Evolutionary conservation across 2,329 filamentous ascomycete species (phyloP).

Genomic region (Orbilia oligospora): DNA sequence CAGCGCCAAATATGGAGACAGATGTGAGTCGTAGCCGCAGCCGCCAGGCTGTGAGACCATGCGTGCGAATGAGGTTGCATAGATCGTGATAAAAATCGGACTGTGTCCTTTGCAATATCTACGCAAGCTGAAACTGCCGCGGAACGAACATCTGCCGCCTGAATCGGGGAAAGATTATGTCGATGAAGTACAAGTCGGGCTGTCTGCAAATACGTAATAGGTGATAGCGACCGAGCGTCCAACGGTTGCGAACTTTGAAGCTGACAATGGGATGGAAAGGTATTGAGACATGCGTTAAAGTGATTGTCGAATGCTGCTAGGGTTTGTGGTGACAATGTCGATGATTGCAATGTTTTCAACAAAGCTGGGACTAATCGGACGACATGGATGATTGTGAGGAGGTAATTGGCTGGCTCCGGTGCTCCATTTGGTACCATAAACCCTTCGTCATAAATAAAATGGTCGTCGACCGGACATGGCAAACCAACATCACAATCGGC

Average conservation of each 20-base stretch:
- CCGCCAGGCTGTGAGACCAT: slow-evolving; percentile 74
- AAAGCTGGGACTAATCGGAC: slow-evolving; percentile 83
- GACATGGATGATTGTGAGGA: slow-evolving; percentile 85
- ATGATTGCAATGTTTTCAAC: slow-evolving; percentile 78
- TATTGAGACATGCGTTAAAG: slow-evolving; percentile 80
- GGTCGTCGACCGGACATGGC: slow-evolving; percentile 84
- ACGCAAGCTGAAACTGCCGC: slow-evolving; percentile 84
- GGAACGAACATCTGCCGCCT: slow-evolving; percentile 75
- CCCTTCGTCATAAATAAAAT: slow-evolving; percentile 75
- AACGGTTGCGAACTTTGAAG: slow-evolving; percentile 77
- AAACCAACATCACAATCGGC: slow-evolving; percentile 87
- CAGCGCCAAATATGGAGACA: slow-evolving; percentile 91
- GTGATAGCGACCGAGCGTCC: slow-evolving; percentile 80
- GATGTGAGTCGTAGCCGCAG: slow-evolving; percentile 80
- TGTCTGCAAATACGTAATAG: slow-evolving; percentile 83
- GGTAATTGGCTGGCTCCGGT: slow-evolving; percentile 73
- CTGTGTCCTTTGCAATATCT: slow-evolving; percentile 81
- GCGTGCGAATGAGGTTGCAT: slow-evolving; percentile 69
- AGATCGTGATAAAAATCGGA: slow-evolving; percentile 79
- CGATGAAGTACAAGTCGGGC: slow-evolving; percentile 88
- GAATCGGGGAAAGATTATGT: slow-evolving; percentile 84
- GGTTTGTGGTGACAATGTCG: slow-evolving; percentile 76
- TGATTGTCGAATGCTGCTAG: slow-evolving; percentile 85
- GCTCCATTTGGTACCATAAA: slow-evolving; percentile 67
- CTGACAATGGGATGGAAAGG: slow-evolving; percentile 82